Evolutionary conservation across 2,329 filamentous ascomycete species (phyloP).

Genomic region (Thelonectria olida): DNA sequence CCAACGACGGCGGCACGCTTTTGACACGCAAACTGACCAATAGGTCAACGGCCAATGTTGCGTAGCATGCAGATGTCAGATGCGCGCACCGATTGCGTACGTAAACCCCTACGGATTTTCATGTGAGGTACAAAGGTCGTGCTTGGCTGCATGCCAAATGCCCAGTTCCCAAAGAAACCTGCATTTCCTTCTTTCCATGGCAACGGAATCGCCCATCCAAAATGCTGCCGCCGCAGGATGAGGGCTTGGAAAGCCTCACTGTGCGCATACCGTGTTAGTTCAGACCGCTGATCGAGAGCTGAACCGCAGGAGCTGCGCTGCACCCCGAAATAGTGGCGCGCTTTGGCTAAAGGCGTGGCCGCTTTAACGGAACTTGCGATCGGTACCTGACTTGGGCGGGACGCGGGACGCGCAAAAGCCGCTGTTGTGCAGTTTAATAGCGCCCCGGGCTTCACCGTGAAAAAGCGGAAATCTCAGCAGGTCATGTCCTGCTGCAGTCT

Average conservation of each 20-base stretch:
- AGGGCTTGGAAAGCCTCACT: neutral
- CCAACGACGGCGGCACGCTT: neutral
- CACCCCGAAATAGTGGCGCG: constrained; percentile 14
- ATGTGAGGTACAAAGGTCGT: constrained; percentile 16
- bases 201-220: no score
- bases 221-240: no score
- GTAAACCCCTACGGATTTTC: neutral
- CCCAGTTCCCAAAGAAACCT: no score
- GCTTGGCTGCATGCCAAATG: constrained; percentile 2
- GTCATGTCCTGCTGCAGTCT: neutral
- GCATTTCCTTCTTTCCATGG: neutral
- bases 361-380: constrained; percentile 1
- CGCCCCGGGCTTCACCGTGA: neutral
- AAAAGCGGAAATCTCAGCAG: neutral
- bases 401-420: neutral
- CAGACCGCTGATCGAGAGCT: neutral
- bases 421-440: neutral
- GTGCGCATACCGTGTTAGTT: neutral
- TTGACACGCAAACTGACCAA: neutral
- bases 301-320: neutral
- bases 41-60: constrained; percentile 11
- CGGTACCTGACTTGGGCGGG: neutral
- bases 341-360: neutral
- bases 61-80: constrained; percentile 17
- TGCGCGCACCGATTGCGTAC: constrained; percentile 7